A percentile compares a stretch with the other conserved stretches of the same genome.
Conservation (phyloP, 371 early-diverging fungal species). For the Mortierella sp. region DNA sequence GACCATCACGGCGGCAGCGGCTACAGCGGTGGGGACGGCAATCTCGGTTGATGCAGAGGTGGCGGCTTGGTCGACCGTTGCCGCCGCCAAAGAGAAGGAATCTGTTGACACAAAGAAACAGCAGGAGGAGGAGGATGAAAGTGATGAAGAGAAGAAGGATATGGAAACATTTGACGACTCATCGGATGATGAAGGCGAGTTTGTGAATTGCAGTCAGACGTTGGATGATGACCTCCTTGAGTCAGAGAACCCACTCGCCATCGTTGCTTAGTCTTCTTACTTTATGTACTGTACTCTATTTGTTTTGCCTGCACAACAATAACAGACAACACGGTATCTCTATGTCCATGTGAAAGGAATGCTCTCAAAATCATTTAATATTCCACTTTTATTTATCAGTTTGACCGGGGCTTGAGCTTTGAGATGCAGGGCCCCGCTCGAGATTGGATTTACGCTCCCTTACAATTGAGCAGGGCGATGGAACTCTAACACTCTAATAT, state of each 20-base stretch:
- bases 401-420: not conserved
- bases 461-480: not conserved
- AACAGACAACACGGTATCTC: not conserved
- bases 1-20: not conserved
- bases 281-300: not conserved
- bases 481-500: too few species aligned
- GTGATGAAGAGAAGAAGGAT: not conserved
- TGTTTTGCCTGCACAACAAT: not conserved
- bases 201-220: slow-evolving; percentile 20
- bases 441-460: not conserved
- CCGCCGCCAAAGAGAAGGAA: not conserved
- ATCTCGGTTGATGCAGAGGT: slow-evolving; percentile 3
- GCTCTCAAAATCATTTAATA: not conserved
- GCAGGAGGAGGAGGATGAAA: not conserved
- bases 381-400: too few species aligned
- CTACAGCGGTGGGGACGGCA: not conserved
- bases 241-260: not conserved
- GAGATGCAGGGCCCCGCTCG: slow-evolving; percentile 6
- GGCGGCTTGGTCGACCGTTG: not conserved
- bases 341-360: not conserved
- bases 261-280: not conserved
- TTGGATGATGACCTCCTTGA: slow-evolving; percentile 13
- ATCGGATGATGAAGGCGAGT: slow-evolving; percentile 27
- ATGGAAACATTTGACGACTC: slow-evolving; percentile 4
- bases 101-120: not conserved